Evolutionary conservation across 208 protist genomes (phyloP).

Genomic region (Porcisia deanei): DNA sequence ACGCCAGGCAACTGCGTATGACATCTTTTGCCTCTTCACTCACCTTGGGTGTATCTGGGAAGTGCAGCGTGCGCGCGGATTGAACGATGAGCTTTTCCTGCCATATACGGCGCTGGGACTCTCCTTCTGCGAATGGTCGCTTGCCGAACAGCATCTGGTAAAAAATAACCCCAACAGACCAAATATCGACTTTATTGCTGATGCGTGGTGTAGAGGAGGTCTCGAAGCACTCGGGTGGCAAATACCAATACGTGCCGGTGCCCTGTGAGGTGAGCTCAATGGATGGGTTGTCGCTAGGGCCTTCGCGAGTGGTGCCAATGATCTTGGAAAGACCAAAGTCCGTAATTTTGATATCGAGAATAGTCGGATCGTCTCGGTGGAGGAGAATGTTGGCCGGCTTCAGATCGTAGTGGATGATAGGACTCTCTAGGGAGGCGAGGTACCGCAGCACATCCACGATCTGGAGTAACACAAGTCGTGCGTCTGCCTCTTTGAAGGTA

Average conservation of each 20-base stretch:
- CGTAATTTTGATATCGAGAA: slow-evolving; percentile 94
- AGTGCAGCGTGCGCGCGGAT: slow-evolving; percentile 54
- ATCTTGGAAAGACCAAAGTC: slow-evolving; percentile 98
- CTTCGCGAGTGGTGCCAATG: slow-evolving; percentile 63
- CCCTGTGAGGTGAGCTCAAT: slow-evolving; percentile 97
- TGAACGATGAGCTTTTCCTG: slow-evolving; percentile 78
- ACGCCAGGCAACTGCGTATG: slow-evolving; percentile 72
- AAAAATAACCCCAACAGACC: slow-evolving; percentile 95
- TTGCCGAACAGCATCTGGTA: slow-evolving; percentile 96
- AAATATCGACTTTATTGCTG: slow-evolving; percentile 92
- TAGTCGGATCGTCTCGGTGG: slow-evolving; percentile 56
- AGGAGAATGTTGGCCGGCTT: slow-evolving; percentile 82
- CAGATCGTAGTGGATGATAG: slow-evolving; percentile 87
- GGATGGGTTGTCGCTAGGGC: slow-evolving; percentile 60
- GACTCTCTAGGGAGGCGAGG: slow-evolving; percentile 72
- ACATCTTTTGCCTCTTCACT: slow-evolving; percentile 82
- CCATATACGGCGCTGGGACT: slow-evolving; percentile 89
- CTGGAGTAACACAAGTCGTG: slow-evolving; percentile 87
- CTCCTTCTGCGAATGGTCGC: slow-evolving; percentile 94
- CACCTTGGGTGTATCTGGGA: slow-evolving; percentile 72
- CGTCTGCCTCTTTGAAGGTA: slow-evolving; percentile 87
- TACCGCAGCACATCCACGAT: slow-evolving; percentile 93
- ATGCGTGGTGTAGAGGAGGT: slow-evolving; percentile 75
- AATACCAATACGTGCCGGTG: slow-evolving; percentile 97
- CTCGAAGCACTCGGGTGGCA: slow-evolving; percentile 96